phyloP scores from a whole-genome alignment of 331 rosid species.

The Telfairia occidentalis region DNA sequence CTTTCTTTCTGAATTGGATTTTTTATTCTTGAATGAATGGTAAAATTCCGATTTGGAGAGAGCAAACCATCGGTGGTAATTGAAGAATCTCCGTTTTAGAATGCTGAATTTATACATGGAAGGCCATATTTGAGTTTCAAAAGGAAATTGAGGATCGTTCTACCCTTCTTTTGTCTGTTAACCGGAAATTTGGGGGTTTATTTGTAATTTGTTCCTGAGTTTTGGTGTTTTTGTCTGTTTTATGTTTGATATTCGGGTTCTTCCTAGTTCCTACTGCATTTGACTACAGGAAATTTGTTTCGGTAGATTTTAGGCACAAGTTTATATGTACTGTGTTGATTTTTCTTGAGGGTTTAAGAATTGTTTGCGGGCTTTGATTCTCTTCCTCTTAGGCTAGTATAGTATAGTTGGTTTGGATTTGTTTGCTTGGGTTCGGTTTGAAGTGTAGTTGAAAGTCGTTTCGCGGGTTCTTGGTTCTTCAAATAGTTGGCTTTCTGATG shows the following conservation, averaged over 20 bases:
- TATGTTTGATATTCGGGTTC: neutral
- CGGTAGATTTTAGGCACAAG: neutral
- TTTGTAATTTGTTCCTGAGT: conserved; percentile 4
- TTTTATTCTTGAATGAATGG: conserved; percentile 19
- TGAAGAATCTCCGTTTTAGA: neutral
- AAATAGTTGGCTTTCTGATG: conserved; percentile 35
- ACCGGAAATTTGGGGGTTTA: neutral
- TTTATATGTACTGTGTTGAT: neutral
- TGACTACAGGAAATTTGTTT: neutral
- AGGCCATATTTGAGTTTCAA: neutral
- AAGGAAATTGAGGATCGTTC: neutral
- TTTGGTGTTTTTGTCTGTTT: neutral
- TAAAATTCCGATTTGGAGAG: conserved; percentile 22
- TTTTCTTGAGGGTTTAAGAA: neutral
- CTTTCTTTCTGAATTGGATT: conserved; percentile 38
- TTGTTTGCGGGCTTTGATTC: neutral
- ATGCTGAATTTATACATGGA: neutral
- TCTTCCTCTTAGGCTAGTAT: neutral
- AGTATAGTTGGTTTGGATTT: neutral
- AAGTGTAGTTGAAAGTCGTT: conserved; percentile 8
- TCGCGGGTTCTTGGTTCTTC: conserved; percentile 10
- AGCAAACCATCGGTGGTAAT: neutral
- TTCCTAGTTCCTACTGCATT: neutral
- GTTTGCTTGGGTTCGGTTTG: conserved; percentile 9
- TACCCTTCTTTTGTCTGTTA: neutral